Base-by-base conservation (phyloP, 805 yeast genomes). In the Cyberlindnera bimundalis region DNA sequence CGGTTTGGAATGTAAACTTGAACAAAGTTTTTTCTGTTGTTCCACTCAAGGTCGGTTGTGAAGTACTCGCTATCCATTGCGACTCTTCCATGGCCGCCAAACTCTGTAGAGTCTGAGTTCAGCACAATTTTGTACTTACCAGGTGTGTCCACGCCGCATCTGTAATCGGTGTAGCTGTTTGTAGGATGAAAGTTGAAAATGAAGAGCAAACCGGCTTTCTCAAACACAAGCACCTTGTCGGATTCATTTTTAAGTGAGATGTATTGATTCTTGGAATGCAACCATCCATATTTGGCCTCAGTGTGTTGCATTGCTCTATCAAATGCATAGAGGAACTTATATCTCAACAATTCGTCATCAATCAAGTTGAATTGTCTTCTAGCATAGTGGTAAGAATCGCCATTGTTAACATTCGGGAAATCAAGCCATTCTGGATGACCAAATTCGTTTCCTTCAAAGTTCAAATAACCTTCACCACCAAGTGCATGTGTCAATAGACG, bases 401-500 rank as follows among this genome's bases (percentile, higher is more conserved):
- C 74, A 64, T 91, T 93, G 26, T 96, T 96, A 21, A 50, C 82
- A 56, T 96, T 79, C 12, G 99, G 98, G 73, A 91, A 93, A 64
- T 91, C 99, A 38, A 93, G 75, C 99, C 99, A 91, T 61, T 91
- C 99, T 3, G 98, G 99, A 57, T 91, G 99, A 14, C 99, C 99
- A 67, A 93, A 91, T 65, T 91, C 99, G 58, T 91, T 91, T 43
- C 99, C 98, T 70, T 91, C 97, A 61, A 91, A 91, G 61, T 90
- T 91, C 59, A 91, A 74, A 59, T 91, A 91, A 0, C 96, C 96
- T 64, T 91, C 98, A 42, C 99, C 99, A 34, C 98, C 98, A n/a
- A 91, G 70, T 1, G 90, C 70, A 54, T 87, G 90, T 1, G 98
- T 91, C 17, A 90, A 54, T 40, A 93, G 70, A 50, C 99, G 74